Evolutionary conservation across 139 green algal genomes (phyloP).

Genomic region (Gonium pectorale): DNA sequence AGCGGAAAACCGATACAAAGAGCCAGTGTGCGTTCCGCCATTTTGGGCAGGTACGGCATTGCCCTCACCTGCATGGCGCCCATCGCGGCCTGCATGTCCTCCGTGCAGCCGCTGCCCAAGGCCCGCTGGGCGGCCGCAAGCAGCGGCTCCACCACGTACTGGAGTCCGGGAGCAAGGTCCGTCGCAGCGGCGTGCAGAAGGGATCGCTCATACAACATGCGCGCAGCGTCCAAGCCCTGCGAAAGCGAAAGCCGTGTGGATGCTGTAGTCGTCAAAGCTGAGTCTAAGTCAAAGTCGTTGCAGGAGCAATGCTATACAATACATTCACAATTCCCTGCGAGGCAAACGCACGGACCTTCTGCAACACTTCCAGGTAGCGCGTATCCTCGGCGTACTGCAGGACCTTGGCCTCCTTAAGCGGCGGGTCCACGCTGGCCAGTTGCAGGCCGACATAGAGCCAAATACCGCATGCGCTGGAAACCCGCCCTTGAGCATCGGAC

Average conservation of each 20-base stretch:
- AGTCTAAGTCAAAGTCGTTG: too few species aligned
- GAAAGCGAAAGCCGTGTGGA: too few species aligned
- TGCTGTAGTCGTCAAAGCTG: too few species aligned
- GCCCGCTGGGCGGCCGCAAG: not conserved
- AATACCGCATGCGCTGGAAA: constrained; percentile 34
- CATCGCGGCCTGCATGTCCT: constrained; percentile 9
- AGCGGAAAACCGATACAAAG: too few species aligned
- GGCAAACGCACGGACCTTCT: not conserved
- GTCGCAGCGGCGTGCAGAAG: constrained; percentile 22
- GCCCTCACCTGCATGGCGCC: constrained; percentile 38
- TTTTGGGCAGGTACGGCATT: too few species aligned
- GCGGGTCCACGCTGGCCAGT: constrained; percentile 20
- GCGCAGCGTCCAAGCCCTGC: constrained; percentile 22
- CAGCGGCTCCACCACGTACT: not conserved
- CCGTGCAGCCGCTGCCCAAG: not conserved
- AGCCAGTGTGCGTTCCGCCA: too few species aligned
- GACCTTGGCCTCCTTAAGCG: constrained; percentile 27
- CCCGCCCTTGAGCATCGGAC: not conserved
- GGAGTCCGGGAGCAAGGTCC: constrained; percentile 10
- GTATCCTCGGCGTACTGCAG: constrained; percentile 45
- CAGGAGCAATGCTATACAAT: too few species aligned
- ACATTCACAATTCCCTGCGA: too few species aligned
- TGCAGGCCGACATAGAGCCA: constrained; percentile 35
- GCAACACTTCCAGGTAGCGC: constrained; percentile 26
- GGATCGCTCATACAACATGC: constrained; percentile 21